These are phyloP conservation scores for Syncephalis plumigaleata DNA, from an alignment of 371 early-diverging fungal genomes.

Conservation along the genomic window DNA sequence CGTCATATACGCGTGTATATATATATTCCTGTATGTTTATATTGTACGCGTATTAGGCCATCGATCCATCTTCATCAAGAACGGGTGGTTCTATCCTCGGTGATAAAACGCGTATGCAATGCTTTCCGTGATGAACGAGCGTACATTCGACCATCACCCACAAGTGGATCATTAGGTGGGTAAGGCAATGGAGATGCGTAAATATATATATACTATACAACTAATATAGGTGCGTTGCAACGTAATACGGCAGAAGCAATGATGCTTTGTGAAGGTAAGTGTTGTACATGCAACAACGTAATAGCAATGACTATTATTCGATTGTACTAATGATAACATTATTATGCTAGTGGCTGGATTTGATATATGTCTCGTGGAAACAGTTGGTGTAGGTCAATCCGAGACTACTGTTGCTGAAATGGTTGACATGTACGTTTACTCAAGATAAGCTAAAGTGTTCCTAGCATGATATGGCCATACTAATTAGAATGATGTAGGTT, in stretches of 20 bases:
- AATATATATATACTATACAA: neutral
- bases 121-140: conserved; percentile 34
- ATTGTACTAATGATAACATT: too few species aligned
- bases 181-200: conserved; percentile 5
- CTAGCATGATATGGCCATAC: neutral
- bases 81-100: conserved; percentile 70
- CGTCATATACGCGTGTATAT: neutral
- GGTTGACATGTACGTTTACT: conserved; percentile 42
- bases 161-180: conserved; percentile 41
- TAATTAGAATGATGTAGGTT: conserved; percentile 5
- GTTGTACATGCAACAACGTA: neutral
- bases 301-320: neutral
- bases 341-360: conserved; percentile 49
- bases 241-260: conserved; percentile 62
- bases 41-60: conserved; percentile 24
- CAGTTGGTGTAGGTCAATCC: conserved; percentile 71
- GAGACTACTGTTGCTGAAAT: conserved; percentile 74
- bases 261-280: conserved; percentile 46
- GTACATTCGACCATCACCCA: conserved; percentile 56
- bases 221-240: conserved; percentile 29
- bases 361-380: conserved; percentile 61
- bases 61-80: conserved; percentile 56
- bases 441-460: neutral
- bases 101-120: conserved; percentile 67
- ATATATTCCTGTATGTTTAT: neutral